Percentiles rank a stretch among this genome's conserved stretches.
Evolutionary conservation across 2,329 filamentous ascomycete genomes (phyloP).

Genomic region (Didymella arachidicola): DNA sequence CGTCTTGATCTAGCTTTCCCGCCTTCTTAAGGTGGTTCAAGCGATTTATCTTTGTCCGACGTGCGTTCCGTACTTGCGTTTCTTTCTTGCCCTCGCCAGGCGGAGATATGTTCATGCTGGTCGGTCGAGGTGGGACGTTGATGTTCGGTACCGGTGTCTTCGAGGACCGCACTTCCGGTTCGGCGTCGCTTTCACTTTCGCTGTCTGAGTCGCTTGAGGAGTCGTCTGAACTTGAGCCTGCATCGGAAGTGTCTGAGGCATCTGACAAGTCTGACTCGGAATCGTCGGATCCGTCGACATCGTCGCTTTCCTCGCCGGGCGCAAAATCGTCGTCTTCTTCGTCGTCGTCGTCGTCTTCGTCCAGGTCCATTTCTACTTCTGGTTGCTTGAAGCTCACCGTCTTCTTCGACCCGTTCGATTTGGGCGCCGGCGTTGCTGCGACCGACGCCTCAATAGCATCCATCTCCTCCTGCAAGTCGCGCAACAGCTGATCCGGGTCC

Average conservation of each 20-base stretch:
- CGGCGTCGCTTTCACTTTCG: slow-evolving; percentile 51
- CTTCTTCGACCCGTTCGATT: slow-evolving; percentile 15
- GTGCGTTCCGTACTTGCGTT: slow-evolving; percentile 65
- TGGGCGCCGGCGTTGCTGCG: not conserved
- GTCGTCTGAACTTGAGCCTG: slow-evolving; percentile 42
- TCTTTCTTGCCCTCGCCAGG: slow-evolving; percentile 59
- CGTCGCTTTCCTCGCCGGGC: slow-evolving; percentile 27
- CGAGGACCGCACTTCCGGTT: slow-evolving; percentile 35
- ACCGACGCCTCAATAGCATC: not conserved
- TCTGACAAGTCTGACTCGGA: slow-evolving; percentile 35
- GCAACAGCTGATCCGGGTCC: slow-evolving; percentile 11
- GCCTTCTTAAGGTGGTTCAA: slow-evolving; percentile 62
- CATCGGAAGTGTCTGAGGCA: slow-evolving; percentile 28
- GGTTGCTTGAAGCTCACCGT: slow-evolving; percentile 36
- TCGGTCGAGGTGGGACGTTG: not conserved
- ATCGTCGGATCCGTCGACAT: slow-evolving; percentile 22
- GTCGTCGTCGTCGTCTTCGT: slow-evolving; percentile 39
- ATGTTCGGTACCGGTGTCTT: slow-evolving; percentile 22
- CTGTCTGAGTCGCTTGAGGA: slow-evolving; percentile 39
- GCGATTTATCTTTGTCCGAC: slow-evolving; percentile 59
- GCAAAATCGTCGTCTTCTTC: slow-evolving; percentile 44
- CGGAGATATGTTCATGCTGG: slow-evolving; percentile 32
- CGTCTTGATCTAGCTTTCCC: slow-evolving; percentile 60
- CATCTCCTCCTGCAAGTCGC: slow-evolving; percentile 6
- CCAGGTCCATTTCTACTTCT: slow-evolving; percentile 16